These are phyloP conservation scores for Zalaria sp. DNA, from an alignment of 2,329 filamentous ascomycete species.

Conservation along the genomic window DNA sequence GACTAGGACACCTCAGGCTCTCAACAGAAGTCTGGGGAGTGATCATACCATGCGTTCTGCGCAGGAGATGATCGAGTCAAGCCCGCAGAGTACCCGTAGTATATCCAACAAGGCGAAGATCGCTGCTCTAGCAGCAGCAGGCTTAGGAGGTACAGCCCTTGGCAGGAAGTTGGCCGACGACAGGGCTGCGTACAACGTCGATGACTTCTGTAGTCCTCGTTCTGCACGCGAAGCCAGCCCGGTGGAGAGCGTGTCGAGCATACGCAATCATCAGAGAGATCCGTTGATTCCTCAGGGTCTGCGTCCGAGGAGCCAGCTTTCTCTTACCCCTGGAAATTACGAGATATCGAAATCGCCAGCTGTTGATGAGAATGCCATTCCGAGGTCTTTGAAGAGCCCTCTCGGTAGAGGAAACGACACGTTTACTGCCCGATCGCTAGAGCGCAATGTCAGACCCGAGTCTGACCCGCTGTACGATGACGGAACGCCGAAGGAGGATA, in stretches of 20 bases:
- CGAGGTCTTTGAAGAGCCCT: background rate
- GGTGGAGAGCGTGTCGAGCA: constrained; percentile 84
- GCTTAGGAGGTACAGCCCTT: constrained; percentile 18
- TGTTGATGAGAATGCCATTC: background rate
- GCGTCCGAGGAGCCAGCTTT: constrained; percentile 14
- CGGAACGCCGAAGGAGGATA: constrained; percentile 20
- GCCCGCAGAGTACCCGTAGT: constrained; percentile 17
- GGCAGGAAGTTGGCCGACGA: constrained; percentile 1
- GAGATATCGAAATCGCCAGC: background rate
- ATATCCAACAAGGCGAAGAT: constrained; percentile 24
- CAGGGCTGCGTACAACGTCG: background rate
- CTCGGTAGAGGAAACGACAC: background rate
- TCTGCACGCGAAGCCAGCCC: constrained; percentile 49
- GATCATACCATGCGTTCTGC: constrained; percentile 47
- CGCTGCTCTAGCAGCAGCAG: constrained; percentile 23
- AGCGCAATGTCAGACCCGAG: constrained; percentile 9
- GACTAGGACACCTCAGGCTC: constrained; percentile 44
- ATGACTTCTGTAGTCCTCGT: constrained; percentile 22
- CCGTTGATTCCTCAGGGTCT: constrained; percentile 18
- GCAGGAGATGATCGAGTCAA: constrained; percentile 31
- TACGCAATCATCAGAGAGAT: constrained; percentile 40
- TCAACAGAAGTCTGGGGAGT: constrained; percentile 44
- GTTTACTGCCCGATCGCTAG: constrained; percentile 26
- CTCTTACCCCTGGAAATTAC: constrained; percentile 28
- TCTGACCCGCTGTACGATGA: constrained; percentile 13